Percentiles rank a stretch among this genome's conserved stretches.
phyloP scores from a whole-genome alignment of 176 grass and related monocot species.

The Carex littledalei region DNA sequence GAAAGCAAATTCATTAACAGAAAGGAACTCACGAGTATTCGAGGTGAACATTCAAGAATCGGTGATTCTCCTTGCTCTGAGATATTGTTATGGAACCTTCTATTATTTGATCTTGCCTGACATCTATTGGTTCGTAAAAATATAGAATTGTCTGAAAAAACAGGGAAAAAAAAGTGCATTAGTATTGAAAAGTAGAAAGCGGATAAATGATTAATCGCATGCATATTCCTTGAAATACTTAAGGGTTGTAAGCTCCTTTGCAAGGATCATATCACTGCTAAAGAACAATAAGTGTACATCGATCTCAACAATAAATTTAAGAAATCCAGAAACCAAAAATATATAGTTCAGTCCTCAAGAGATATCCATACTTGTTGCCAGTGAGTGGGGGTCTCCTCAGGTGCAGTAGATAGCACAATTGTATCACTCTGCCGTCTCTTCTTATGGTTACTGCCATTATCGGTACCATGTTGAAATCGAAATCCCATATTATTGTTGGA shows the following conservation, averaged over 20 bases:
- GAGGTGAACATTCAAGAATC: slow-evolving; percentile 82
- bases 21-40: slow-evolving; percentile 62
- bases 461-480: slow-evolving; percentile 29
- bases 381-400: slow-evolving; percentile 81
- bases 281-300: background rate
- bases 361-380: slow-evolving; percentile 72
- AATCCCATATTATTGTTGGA: slow-evolving; percentile 21
- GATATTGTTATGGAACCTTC: slow-evolving; percentile 71
- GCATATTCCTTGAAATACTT: background rate
- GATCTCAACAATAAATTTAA: slow-evolving; percentile 3
- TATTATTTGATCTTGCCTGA: slow-evolving; percentile 75
- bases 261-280: background rate
- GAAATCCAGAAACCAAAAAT: background rate
- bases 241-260: background rate
- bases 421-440: slow-evolving; percentile 46
- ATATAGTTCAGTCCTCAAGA: background rate
- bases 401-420: slow-evolving; percentile 78
- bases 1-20: background rate
- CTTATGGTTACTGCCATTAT: slow-evolving; percentile 39
- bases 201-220: background rate
- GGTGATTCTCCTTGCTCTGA: slow-evolving; percentile 71
- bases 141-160: slow-evolving; percentile 74
- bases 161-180: background rate
- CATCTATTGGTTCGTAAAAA: slow-evolving; percentile 78
- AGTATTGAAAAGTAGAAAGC: background rate